A percentile compares a stretch with the other conserved stretches of the same genome.
These are phyloP conservation scores for Saccharum spontaneum DNA, from an alignment of 176 grass and related monocot species.

Conservation along the genomic window DNA sequence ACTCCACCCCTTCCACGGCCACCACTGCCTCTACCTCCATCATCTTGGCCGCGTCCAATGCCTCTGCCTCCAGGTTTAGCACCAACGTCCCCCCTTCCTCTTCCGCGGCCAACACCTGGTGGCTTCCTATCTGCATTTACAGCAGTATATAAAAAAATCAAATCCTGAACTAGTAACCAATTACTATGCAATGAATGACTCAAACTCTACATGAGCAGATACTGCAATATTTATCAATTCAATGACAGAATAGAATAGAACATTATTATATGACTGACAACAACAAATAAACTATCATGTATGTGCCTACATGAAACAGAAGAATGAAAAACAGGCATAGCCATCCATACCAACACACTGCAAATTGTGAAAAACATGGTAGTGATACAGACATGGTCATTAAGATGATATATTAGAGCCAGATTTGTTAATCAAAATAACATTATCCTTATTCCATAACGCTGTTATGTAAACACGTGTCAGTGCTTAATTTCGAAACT, in stretches of 20 bases:
- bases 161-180: background rate
- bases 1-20: conserved; percentile 69
- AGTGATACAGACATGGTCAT: background rate
- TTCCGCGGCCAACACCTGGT: conserved; percentile 89
- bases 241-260: background rate
- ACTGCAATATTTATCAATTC: background rate
- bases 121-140: conserved; percentile 88
- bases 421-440: background rate
- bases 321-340: background rate
- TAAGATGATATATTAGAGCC: background rate
- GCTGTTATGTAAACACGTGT: background rate
- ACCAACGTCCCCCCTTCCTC: conserved; percentile 76
- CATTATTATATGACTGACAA: background rate
- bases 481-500: background rate
- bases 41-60: conserved; percentile 83
- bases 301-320: background rate
- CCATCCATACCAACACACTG: background rate
- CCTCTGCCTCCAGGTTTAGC: conserved; percentile 62
- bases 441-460: background rate
- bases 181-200: background rate
- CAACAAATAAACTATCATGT: background rate
- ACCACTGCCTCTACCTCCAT: conserved; percentile 58
- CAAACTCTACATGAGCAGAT: background rate
- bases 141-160: conserved; percentile 6
- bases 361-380: background rate